Conservation (phyloP, 108 stramenopile species). For the Discostella stelligeroides region DNA sequence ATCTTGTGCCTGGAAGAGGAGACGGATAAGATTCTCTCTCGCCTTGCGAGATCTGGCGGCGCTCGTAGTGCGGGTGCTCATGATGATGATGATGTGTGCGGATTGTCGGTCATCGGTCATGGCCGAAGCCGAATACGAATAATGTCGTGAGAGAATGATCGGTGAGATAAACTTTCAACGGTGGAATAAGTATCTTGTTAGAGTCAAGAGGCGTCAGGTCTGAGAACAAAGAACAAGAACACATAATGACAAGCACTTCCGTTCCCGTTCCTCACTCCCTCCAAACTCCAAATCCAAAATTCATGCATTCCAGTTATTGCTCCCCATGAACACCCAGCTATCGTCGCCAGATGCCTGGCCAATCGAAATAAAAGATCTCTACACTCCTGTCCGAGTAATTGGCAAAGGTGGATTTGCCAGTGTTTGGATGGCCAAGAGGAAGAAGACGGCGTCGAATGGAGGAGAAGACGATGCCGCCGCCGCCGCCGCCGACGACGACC, state of each 20-base stretch:
- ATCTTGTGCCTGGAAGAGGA: constrained; percentile 28
- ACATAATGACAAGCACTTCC: too few relatives aligned
- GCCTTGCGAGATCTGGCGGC: constrained; percentile 31
- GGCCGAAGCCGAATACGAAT: too few relatives aligned
- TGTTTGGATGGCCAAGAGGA: constrained; percentile 79
- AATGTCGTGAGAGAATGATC: too few relatives aligned
- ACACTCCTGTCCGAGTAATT: constrained; percentile 72
- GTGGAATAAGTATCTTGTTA: too few relatives aligned
- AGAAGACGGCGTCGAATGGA: constrained; percentile 23
- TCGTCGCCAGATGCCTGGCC: constrained; percentile 58
- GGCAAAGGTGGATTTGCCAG: constrained; percentile 76
- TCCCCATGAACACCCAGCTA: too few relatives aligned
- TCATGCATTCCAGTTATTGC: too few relatives aligned
- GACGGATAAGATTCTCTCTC: constrained; percentile 36
- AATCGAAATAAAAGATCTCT: constrained; percentile 63
- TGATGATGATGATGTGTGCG: constrained; percentile 15
- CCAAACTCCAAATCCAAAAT: too few relatives aligned
- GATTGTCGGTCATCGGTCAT: too few relatives aligned
- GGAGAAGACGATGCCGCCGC: constrained; percentile 11
- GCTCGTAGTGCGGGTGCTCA: constrained; percentile 44
- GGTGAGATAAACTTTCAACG: too few relatives aligned
- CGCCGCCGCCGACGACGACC: constrained; percentile 41
- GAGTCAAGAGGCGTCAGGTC: too few relatives aligned
- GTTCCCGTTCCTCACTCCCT: too few relatives aligned
- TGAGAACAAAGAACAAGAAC: too few relatives aligned